A percentile compares a stretch with the other conserved stretches of the same genome.
These are phyloP conservation scores for Hibiscus trionum DNA, from an alignment of 345 rosid species.

Conservation along the genomic window DNA sequence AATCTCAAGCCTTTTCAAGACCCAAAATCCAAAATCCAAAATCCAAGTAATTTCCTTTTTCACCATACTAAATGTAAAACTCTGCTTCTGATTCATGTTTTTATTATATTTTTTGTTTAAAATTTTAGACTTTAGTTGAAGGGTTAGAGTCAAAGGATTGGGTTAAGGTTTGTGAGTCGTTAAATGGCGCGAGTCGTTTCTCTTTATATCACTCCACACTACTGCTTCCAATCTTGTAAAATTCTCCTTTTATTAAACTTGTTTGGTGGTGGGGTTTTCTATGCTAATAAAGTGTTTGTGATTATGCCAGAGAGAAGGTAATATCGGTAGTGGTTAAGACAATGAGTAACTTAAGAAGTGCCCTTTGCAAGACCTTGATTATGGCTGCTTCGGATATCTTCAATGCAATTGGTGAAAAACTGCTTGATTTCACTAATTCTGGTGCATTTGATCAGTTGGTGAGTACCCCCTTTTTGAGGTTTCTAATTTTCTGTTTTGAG, in stretches of 20 bases:
- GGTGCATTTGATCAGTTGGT: constrained; percentile 14
- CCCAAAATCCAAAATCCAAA: constrained; percentile 8
- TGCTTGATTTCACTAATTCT: constrained; percentile 34
- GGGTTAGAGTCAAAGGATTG: constrained; percentile 27
- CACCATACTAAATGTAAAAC: not conserved
- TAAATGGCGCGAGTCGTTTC: too few species aligned
- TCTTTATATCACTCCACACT: constrained; percentile 57
- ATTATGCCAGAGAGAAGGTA: constrained; percentile 52
- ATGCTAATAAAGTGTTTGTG: not conserved
- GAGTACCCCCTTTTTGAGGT: not conserved
- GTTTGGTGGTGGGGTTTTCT: not conserved
- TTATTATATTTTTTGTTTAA: not conserved
- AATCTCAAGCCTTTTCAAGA: constrained; percentile 14
- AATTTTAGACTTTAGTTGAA: constrained; percentile 41
- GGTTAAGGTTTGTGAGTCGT: too few species aligned
- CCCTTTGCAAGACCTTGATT: constrained; percentile 33
- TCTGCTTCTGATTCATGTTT: not conserved
- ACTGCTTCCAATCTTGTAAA: constrained; percentile 54
- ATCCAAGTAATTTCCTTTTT: constrained; percentile 6
- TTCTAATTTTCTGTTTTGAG: not conserved
- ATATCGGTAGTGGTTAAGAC: constrained; percentile 64
- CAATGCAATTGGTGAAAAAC: constrained; percentile 52
- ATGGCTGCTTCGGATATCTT: constrained; percentile 78
- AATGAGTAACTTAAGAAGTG: constrained; percentile 78
- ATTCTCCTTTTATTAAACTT: not conserved